Conservation (phyloP, 202 grass and related monocot genomes). For the Alloteropsis angusta region DNA sequence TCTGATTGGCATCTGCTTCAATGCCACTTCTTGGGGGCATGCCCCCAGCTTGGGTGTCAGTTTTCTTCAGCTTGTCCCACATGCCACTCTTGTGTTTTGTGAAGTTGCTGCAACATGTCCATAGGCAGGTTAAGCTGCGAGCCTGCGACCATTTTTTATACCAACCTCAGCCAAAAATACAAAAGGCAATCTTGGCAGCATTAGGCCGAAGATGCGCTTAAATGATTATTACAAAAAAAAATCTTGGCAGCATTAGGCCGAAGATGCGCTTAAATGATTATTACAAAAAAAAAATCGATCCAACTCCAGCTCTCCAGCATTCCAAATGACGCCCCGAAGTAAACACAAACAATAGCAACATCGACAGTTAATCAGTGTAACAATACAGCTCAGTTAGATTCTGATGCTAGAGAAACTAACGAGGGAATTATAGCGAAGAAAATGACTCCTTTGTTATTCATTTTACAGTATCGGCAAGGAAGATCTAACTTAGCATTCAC, state of each 20-base stretch:
- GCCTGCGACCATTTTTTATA: too few relatives aligned
- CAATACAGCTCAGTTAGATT: not conserved
- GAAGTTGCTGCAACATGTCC: too few relatives aligned
- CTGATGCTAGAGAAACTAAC: not conserved
- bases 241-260: not conserved
- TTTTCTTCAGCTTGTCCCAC: not conserved
- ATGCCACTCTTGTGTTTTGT: not conserved
- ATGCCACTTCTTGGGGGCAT: not conserved
- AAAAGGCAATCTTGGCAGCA: too few relatives aligned
- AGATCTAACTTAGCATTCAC: not conserved
- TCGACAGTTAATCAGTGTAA: not conserved
- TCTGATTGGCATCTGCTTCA: not conserved
- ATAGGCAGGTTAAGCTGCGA: too few relatives aligned
- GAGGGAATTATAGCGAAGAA: not conserved
- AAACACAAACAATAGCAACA: not conserved
- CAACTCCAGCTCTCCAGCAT: not conserved
- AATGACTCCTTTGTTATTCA: not conserved
- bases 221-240: too few relatives aligned
- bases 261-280: not conserved
- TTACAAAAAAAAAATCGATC: not conserved
- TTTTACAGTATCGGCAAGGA: constrained; percentile 16
- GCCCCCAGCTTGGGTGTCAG: too few relatives aligned
- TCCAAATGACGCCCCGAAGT: not conserved
- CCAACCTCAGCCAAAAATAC: not conserved
- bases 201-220: too few relatives aligned